Base-by-base conservation (phyloP, 2,329 filamentous ascomycete genomes). In the Chaetomium sp. region DNA sequence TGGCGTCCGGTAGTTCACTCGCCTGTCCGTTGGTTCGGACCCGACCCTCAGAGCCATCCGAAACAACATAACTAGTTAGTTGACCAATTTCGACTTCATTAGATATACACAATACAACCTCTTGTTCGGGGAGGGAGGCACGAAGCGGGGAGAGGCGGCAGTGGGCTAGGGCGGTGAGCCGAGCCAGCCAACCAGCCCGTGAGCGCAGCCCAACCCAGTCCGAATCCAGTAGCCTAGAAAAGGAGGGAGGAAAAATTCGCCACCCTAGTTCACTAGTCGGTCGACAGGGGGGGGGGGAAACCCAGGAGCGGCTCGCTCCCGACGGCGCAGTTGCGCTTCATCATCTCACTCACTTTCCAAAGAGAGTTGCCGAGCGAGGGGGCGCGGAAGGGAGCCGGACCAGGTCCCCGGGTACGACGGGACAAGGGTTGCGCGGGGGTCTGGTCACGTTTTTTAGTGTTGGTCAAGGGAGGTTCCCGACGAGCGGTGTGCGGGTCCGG, bases 381-480 rank as follows among this genome's bases (percentile, higher is more conserved):
- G 6, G 21, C 54, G 54, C 31, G 54, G 54, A 56, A 56, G 21
- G n/a, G n/a, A 56, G 35, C 54, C 54, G 54, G 54, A 38, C 54
- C 54, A 56, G 54, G 54, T 56, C 54, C 54, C 54, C 33, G 31
- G 54, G 50, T 53, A 53, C 50, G 49, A 51, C 49, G 10, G 21
- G 49, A 53, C 50, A 31, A 53, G 50, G 50, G 50, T n/a, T 27
- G 13, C n/a, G 45, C 21, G n/a, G 45, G 45, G 45, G 45, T 47
- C 3, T 21, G 45, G 38, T 42, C 38, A 42, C 38, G 38, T 42
- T 42, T 42, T 16, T 45, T 47, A 21, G n/a, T 10, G 42, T 21
- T 9, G 16, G 16, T 29, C 12, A 16, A 53, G 13, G 23, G 7
- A 9, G 51, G n/a, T 3, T 9, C 19, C 19, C 51, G 51, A 55